Base-by-base conservation (phyloP, 2,329 filamentous ascomycete genomes). In the Fusarium scirpi region DNA sequence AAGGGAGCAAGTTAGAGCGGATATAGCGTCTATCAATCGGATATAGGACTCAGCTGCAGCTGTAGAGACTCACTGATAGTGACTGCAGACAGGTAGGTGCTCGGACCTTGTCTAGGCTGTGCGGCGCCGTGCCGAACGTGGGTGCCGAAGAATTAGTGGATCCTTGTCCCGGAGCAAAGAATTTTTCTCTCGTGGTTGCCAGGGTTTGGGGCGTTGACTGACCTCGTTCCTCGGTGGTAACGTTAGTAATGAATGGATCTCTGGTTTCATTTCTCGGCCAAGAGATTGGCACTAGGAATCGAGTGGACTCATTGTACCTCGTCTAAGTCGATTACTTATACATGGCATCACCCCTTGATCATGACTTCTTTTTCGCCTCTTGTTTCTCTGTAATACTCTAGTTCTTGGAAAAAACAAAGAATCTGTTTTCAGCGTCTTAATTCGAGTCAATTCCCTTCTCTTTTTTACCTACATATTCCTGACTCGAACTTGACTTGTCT, bases 91-190 rank as follows among this genome's bases (percentile, higher is more conserved):
- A 51, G 20, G 20, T 38, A 4, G 20, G 40, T 45, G 58, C 59
- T 57, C 44, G 52, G 62, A 22, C 44, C 61, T 30, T 29, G 18
- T 47, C 6, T n/a, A 55, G 51, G 34, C 55, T 27, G n/a, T 27
- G 44, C 67, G 60, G 70, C 62, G 53, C 68, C 70, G 67, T 72
- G 61, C 70, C 70, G 70, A 70, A 49, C 32, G 49, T 45, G 67
- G 68, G 38, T 73, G 70, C 72, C 72, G 72, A 73, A 44, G 45
- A 38, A 30, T 27, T 22, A 38, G 68, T 71, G 68, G 64, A 15
- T 34, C 60, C 27, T 3, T 22, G 49, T 49, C 57, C 55, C 64
- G 54, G 54, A 49, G 32, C 48, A 67, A 58, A 66, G 62, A 62
- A 49, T 56, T 66, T 60, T 46, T 62, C 38, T 32, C 41, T 25